These are phyloP conservation scores for Rhizophora apiculata DNA, from an alignment of 345 rosid species.

Conservation along the genomic window DNA sequence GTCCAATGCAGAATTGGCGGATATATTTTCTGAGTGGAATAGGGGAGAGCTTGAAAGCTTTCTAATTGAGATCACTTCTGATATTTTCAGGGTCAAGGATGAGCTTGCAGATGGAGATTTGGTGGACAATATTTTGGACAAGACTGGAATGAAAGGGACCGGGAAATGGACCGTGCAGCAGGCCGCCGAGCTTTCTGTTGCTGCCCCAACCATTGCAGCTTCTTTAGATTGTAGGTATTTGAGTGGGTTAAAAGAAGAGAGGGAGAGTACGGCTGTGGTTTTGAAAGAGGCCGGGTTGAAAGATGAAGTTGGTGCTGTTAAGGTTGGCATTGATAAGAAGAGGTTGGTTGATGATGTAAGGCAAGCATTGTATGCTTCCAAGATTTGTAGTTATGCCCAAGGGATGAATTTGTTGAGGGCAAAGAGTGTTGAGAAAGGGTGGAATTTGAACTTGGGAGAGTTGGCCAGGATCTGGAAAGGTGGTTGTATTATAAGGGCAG, in stretches of 20 bases:
- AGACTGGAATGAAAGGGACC: neutral
- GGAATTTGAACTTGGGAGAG: conserved; percentile 3
- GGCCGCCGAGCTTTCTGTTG: conserved; percentile 2
- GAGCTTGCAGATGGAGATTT: neutral
- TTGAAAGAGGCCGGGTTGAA: neutral
- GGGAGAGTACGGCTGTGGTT: neutral
- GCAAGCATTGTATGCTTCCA: neutral
- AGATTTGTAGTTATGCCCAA: conserved; percentile 4
- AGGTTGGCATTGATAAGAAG: neutral
- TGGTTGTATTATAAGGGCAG: conserved; percentile 1
- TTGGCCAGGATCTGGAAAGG: conserved; percentile 3
- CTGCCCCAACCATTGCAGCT: neutral
- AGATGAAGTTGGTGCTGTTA: neutral
- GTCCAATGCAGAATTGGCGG: neutral
- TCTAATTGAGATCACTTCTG: conserved; percentile 4
- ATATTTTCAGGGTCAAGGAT: conserved; percentile 4
- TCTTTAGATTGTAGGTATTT: neutral
- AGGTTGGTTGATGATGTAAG: conserved; percentile 3
- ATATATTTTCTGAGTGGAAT: neutral
- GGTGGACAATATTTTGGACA: neutral
- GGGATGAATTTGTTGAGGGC: conserved; percentile 1
- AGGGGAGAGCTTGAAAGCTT: conserved; percentile 7
- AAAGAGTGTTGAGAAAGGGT: conserved; percentile 1
- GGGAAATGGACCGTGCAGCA: conserved; percentile 4
- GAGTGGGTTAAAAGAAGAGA: neutral